A percentile compares a stretch with the other conserved stretches of the same genome.
These are phyloP conservation scores for Aspergillus hortae DNA, from an alignment of 2,329 filamentous ascomycete species.

Conservation along the genomic window DNA sequence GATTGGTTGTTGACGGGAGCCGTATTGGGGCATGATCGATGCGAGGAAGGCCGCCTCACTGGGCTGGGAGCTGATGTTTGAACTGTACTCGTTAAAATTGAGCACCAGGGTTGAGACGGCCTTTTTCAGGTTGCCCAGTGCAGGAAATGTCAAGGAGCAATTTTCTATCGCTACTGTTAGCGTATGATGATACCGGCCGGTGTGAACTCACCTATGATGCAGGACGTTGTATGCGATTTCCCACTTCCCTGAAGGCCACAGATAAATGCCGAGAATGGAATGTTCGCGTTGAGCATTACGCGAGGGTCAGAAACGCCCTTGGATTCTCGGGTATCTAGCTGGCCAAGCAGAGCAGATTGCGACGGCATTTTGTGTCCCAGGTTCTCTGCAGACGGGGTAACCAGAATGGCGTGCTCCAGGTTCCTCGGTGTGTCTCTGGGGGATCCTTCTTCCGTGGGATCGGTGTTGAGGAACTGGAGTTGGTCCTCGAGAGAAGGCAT, in stretches of 20 bases:
- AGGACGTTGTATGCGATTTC: slow-evolving; percentile 59
- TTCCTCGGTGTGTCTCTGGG: neutral
- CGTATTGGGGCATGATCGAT: slow-evolving; percentile 29
- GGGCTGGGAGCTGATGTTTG: slow-evolving; percentile 29
- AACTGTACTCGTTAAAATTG: slow-evolving; percentile 52
- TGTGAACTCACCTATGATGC: slow-evolving; percentile 40
- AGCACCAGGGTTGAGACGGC: slow-evolving; percentile 55
- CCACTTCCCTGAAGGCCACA: slow-evolving; percentile 62
- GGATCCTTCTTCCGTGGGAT: neutral
- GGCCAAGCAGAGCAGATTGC: slow-evolving; percentile 13
- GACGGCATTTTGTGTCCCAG: slow-evolving; percentile 9
- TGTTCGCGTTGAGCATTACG: slow-evolving; percentile 14
- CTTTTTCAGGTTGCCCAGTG: slow-evolving; percentile 41
- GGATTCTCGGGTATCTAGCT: neutral
- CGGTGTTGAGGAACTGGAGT: slow-evolving; percentile 5
- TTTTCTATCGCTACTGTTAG: slow-evolving; percentile 32
- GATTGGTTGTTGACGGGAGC: slow-evolving; percentile 23
- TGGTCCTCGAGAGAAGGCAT: slow-evolving; percentile 9
- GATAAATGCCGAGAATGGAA: slow-evolving; percentile 58
- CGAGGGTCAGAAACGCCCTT: neutral
- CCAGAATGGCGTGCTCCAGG: slow-evolving; percentile 7
- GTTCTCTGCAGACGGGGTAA: slow-evolving; percentile 5
- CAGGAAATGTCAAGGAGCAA: slow-evolving; percentile 25
- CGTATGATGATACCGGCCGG: neutral
- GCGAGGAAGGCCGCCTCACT: slow-evolving; percentile 58